Percentiles rank a stretch among this genome's conserved stretches.
phyloP scores from a whole-genome alignment of 208 protist genomes.

The Trypanosoma melophagium region DNA sequence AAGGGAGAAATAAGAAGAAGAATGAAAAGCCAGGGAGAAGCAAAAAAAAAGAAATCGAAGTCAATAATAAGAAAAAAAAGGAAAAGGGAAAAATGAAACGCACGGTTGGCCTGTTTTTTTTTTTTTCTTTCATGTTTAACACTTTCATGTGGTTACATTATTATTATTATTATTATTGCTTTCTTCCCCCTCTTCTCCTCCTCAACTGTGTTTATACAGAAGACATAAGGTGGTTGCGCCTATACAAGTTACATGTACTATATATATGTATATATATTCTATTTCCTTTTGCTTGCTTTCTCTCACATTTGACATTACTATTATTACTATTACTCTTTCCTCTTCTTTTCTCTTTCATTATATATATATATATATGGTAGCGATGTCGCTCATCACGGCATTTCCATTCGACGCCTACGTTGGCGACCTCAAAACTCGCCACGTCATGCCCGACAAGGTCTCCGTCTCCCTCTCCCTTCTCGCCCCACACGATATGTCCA shows the following conservation, averaged over 20 bases:
- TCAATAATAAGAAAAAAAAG: conserved; percentile 9
- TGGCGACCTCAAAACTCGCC: conserved; percentile 79
- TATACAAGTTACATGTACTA: too few relatives aligned
- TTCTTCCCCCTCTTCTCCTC: too few relatives aligned
- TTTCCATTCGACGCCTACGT: conserved; percentile 86
- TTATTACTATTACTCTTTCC: too few relatives aligned
- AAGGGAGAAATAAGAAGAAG: background rate
- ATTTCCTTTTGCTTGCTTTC: too few relatives aligned
- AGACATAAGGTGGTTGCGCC: too few relatives aligned
- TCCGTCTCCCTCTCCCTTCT: conserved; percentile 83
- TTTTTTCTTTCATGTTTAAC: too few relatives aligned
- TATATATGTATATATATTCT: too few relatives aligned
- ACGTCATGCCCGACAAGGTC: conserved; percentile 54
- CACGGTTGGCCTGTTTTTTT: background rate
- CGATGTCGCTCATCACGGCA: conserved; percentile 86
- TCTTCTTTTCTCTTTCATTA: background rate
- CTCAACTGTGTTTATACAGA: too few relatives aligned
- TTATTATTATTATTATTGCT: too few relatives aligned
- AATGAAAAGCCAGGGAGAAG: background rate
- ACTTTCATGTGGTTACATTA: too few relatives aligned
- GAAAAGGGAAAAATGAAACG: conserved; percentile 7
- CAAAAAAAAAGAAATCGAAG: background rate
- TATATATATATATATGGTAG: conserved; percentile 6
- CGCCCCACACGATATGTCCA: conserved; percentile 76
- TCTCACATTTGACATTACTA: too few relatives aligned